A percentile compares a stretch with the other conserved stretches of the same genome.
Conservation (phyloP, 2,329 filamentous ascomycete genomes). For the Neurospora sp. region DNA sequence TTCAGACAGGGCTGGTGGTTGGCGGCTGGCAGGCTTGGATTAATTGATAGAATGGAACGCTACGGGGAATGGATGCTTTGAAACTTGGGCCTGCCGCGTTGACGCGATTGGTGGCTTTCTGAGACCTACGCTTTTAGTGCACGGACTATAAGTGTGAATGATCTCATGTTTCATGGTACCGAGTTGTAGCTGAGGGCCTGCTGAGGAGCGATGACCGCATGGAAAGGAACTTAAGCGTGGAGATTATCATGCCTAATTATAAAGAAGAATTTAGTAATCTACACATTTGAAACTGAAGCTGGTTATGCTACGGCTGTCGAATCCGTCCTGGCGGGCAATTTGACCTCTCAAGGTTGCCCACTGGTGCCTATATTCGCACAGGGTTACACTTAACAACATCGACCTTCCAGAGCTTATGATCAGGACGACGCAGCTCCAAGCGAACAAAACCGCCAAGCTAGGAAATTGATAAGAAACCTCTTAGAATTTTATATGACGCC, state of each 20-base stretch:
- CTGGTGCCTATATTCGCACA: neutral
- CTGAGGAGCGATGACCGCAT: neutral
- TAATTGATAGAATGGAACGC: neutral
- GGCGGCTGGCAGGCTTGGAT: neutral
- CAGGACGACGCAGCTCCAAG: neutral
- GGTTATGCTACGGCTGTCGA: neutral
- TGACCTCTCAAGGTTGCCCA: neutral
- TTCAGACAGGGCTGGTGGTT: neutral
- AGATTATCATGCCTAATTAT: neutral
- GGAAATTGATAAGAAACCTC: neutral
- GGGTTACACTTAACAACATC: neutral
- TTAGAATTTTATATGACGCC: neutral
- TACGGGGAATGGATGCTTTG: neutral
- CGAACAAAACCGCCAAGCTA: neutral
- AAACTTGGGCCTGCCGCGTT: neutral
- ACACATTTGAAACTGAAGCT: too few relatives aligned
- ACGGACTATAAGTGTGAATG: neutral
- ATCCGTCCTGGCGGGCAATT: neutral
- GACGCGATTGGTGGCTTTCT: neutral
- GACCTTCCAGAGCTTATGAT: neutral
- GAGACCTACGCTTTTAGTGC: neutral
- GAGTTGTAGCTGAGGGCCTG: neutral
- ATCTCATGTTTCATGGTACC: neutral
- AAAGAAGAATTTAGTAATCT: neutral
- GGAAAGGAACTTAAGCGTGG: neutral